Percentiles rank a stretch among this genome's conserved stretches.
phyloP scores from a whole-genome alignment of 306 rosid species.

The Inga oerstediana region DNA sequence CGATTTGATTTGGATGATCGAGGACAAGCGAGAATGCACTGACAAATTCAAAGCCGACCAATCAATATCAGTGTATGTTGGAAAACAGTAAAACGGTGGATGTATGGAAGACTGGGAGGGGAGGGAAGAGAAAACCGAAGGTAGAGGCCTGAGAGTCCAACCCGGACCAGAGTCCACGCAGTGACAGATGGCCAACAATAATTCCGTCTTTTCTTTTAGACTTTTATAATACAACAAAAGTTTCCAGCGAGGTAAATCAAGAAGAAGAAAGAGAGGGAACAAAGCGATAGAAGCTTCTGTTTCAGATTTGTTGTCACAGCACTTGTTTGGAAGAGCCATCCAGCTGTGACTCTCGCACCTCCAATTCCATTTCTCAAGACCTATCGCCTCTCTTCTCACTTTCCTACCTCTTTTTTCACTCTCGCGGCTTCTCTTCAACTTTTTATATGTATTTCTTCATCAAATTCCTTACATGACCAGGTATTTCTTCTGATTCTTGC shows the following conservation, averaged over 20 bases:
- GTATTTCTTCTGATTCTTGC: constrained; percentile 5
- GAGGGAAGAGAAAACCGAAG: not conserved
- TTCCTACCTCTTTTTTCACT: not conserved
- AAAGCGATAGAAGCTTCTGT: constrained; percentile 31
- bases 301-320: constrained; percentile 29
- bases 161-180: constrained; percentile 16
- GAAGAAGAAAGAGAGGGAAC: not conserved
- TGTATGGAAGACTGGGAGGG: not conserved
- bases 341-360: constrained; percentile 27
- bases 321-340: not conserved
- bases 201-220: not conserved
- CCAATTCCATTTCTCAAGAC: not conserved
- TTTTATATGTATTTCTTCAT: not conserved
- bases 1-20: not conserved
- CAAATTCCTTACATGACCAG: not conserved
- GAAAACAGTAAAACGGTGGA: not conserved
- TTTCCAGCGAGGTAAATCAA: not conserved
- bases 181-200: not conserved
- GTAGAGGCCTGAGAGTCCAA: not conserved
- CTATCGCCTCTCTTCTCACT: not conserved
- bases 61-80: not conserved
- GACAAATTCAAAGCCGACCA: constrained; percentile 2
- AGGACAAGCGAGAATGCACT: not conserved
- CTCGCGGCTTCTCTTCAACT: not conserved
- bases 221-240: not conserved